phyloP scores from a whole-genome alignment of 1,284 basidiomycete genomes.

The Termitomyces sp. region DNA sequence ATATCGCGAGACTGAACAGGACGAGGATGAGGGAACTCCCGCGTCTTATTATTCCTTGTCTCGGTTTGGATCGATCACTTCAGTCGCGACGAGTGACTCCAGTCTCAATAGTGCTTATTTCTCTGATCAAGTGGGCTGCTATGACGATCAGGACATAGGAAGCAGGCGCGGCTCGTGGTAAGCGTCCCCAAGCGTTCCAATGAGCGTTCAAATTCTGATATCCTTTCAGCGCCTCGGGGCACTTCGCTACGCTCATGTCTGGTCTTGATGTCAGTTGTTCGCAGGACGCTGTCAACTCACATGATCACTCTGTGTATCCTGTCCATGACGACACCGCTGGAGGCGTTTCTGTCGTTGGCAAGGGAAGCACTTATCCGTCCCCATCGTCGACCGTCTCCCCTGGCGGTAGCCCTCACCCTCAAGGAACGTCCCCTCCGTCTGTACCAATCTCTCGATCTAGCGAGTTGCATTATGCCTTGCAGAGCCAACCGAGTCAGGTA shows the following conservation, averaged over 20 bases:
- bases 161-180: conserved; percentile 48
- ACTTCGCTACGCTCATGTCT: conserved; percentile 41
- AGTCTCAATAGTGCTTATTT: conserved; percentile 47
- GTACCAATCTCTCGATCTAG: conserved; percentile 36
- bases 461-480: conserved; percentile 43
- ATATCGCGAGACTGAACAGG: conserved; percentile 37
- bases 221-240: conserved; percentile 27
- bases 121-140: conserved; percentile 42
- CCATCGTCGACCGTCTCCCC: conserved; percentile 40
- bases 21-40: conserved; percentile 47
- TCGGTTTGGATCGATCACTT: conserved; percentile 56
- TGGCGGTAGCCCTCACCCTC: conserved; percentile 34
- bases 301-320: conserved; percentile 19
- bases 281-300: conserved; percentile 18
- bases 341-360: conserved; percentile 12
- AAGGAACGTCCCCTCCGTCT: conserved; percentile 23
- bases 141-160: conserved; percentile 28
- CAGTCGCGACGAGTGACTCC: conserved; percentile 53
- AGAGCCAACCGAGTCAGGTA: conserved; percentile 31
- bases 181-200: conserved; percentile 19
- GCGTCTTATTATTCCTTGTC: conserved; percentile 42
- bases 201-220: neutral
- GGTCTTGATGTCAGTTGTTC: conserved; percentile 39
- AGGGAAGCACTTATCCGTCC: conserved; percentile 29
- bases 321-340: conserved; percentile 24